Evolutionary conservation across 805 yeast genomes (phyloP), one percentile per base, ranked within the genome.

Genomic region (Limtongia smithiae): DNA sequence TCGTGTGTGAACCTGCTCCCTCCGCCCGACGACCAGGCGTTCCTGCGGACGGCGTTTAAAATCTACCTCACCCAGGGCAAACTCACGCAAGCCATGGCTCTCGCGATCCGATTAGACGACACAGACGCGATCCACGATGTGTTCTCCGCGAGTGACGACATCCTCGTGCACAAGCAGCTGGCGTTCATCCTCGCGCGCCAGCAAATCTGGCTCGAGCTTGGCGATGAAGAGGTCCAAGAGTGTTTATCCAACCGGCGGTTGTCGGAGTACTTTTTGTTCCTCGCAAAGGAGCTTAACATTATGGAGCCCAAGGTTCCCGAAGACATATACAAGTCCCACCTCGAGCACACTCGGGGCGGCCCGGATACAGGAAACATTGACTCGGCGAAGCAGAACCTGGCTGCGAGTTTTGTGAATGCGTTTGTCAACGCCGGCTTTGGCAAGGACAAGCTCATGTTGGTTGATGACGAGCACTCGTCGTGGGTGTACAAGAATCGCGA

Each of bases 1-100:
- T 84, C 95, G 48, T 93, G 98, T 69, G 97, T 91, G n/a, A 95
- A 96, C 20, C 78, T 90, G 54, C 75, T 93, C 64, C 94, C 97
- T 34, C 96, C 96, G 12, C 96, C 96, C 14, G 97, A 91, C 65
- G 97, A 90, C 65, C 70, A 78, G 34, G 78, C 87, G 3, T 89
- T 91, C 65, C 76, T 93, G 64, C 81, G 85, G 61, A 88, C 96
- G 4, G 97, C 97, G 4, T 93, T 72, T 67, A 73, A 88, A 31
- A 87, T 93, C 59, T 91, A 93, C 68, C 71, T 89, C 57, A 72
- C 82, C 32, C 84, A 87, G 65, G 78, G 80, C 58, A 85, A 85
- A 66, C 75, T 89, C 57, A 82, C 97, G 2, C 95, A 89, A 66
- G 97, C 98, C 1, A 73, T 93, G 64, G 78, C 88, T 8, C 71